These are phyloP conservation scores for Stevia rebaudiana DNA, from an alignment of 140 eudicot genomes.

Conservation along the genomic window DNA sequence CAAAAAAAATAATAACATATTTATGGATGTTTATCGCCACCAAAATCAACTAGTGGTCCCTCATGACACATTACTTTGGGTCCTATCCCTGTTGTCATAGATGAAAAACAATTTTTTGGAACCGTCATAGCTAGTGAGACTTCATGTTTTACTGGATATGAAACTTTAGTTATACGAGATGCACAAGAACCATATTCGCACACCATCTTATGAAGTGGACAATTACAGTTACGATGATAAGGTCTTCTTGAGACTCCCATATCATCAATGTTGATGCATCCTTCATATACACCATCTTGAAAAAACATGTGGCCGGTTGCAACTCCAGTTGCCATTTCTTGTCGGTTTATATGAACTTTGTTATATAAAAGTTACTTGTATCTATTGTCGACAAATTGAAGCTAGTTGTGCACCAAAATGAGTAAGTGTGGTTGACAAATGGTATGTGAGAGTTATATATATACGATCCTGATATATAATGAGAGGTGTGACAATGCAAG, in stretches of 20 bases:
- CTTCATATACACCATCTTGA: constrained; percentile 21
- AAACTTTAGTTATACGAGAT: constrained; percentile 4
- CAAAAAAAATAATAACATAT: not conserved
- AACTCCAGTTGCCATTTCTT: constrained; percentile 15
- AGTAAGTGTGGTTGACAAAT: not conserved
- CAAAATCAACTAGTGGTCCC: constrained; percentile 3
- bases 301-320: not conserved
- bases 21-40: not conserved
- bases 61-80: not conserved
- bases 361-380: not conserved
- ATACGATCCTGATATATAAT: constrained; percentile 7
- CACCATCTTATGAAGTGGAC: constrained; percentile 23
- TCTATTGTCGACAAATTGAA: not conserved
- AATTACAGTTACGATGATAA: constrained; percentile 29
- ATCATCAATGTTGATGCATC: constrained; percentile 22
- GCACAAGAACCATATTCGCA: not conserved
- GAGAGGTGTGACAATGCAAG: constrained; percentile 11
- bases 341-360: not conserved
- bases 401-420: not conserved
- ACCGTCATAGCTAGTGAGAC: constrained; percentile 6
- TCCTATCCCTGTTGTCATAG: not conserved
- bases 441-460: constrained; percentile 1
- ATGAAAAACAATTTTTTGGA: not conserved
- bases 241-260: constrained; percentile 23
- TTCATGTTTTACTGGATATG: constrained; percentile 6